Conservation (phyloP, 2,329 filamentous ascomycete species). For the Alternaria hordeiaustralica region DNA sequence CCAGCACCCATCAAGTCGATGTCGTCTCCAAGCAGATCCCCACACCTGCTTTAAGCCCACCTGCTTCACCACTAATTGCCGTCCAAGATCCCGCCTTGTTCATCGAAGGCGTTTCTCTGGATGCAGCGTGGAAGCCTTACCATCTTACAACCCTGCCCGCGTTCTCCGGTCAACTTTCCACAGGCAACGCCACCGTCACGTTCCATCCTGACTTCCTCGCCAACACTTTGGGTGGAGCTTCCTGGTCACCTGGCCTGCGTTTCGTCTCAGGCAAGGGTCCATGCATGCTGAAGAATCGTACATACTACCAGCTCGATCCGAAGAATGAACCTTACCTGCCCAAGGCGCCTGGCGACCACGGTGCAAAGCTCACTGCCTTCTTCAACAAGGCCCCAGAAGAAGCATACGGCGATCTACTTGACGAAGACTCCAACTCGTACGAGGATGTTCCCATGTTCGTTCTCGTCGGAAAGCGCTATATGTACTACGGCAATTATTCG, state of each 20-base stretch:
- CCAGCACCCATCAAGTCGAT: constrained; percentile 29
- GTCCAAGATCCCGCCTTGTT: constrained; percentile 7
- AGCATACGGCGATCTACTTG: constrained; percentile 26
- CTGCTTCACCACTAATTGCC: constrained; percentile 12
- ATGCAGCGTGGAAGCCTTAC: constrained; percentile 45
- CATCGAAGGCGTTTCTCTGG: constrained; percentile 21
- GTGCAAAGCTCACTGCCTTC: constrained; percentile 56
- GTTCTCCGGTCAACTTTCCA: constrained; percentile 30
- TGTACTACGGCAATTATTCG: constrained; percentile 56
- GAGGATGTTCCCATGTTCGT: constrained; percentile 54
- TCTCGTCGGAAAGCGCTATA: constrained; percentile 37
- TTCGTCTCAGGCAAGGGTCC: constrained; percentile 35
- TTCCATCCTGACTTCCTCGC: constrained; percentile 51
- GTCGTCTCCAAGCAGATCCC: constrained; percentile 1
- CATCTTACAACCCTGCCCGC: constrained; percentile 43
- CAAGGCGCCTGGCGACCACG: constrained; percentile 49
- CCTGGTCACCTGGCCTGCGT: constrained; percentile 52
- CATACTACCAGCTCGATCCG: constrained; percentile 52
- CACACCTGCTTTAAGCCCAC: constrained; percentile 16
- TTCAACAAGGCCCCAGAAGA: constrained; percentile 50
- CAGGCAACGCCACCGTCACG: constrained; percentile 27
- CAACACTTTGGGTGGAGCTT: constrained; percentile 44
- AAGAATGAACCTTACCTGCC: constrained; percentile 53
- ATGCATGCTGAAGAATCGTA: constrained; percentile 41
- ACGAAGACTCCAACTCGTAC: constrained; percentile 36